Evolutionary conservation across 352 stramenopile species (phyloP).

Genomic region (Halophytophthora batemanensis): DNA sequence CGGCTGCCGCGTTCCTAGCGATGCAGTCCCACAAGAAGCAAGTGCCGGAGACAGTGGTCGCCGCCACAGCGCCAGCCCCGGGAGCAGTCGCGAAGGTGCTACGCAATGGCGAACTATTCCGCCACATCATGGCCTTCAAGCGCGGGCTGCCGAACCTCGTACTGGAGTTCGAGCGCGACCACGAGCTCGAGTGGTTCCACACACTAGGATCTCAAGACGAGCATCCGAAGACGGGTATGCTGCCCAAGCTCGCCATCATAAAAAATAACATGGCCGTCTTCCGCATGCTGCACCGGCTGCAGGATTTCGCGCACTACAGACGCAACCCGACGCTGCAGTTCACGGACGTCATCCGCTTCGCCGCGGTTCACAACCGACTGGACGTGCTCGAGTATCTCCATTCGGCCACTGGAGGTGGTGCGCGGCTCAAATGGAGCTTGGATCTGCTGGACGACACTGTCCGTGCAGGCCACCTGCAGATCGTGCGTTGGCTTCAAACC

Average conservation of each 20-base stretch:
- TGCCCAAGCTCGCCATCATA: constrained; percentile 10
- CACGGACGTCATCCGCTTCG: constrained; percentile 9
- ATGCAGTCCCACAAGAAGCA: no score
- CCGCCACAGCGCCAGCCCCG: not conserved
- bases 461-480: constrained; percentile 7
- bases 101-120: constrained; percentile 11
- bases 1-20: no score
- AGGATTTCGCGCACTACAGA: constrained; percentile 7
- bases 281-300: constrained; percentile 4
- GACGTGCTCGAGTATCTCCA: constrained; percentile 9
- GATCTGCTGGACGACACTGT: constrained; percentile 11
- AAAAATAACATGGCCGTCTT: constrained; percentile 8
- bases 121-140: constrained; percentile 17
- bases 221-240: constrained; percentile 5
- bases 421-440: constrained; percentile 6
- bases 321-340: constrained; percentile 9
- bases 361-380: constrained; percentile 2
- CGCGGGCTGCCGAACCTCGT: constrained; percentile 8
- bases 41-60: not conserved
- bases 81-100: constrained; percentile 8
- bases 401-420: constrained; percentile 1
- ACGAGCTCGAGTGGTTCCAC: constrained; percentile 6
- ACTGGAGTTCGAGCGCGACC: constrained; percentile 8
- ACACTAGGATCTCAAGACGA: constrained; percentile 4
- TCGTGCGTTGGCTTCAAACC: constrained; percentile 7